Conservation (phyloP, 1,139 yeast genomes). For the Nakaseomyces nivariensis region DNA sequence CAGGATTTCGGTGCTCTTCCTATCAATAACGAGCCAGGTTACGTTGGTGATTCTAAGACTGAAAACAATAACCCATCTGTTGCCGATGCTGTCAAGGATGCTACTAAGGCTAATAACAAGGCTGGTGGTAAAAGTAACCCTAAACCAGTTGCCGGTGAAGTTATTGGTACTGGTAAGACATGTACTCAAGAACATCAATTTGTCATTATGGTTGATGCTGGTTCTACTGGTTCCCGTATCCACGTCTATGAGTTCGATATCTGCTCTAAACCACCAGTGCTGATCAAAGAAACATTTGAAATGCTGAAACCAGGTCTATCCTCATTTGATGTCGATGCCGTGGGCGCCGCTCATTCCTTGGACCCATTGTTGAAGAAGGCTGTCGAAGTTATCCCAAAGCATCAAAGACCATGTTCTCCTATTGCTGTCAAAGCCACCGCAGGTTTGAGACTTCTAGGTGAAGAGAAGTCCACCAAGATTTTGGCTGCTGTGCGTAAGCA, state of each 20-base stretch:
- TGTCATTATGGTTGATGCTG: constrained; percentile 94
- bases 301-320: constrained; percentile 93
- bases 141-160: constrained; percentile 5
- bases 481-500: constrained; percentile 67
- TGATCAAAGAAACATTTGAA: constrained; percentile 69
- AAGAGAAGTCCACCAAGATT: constrained; percentile 57
- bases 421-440: constrained; percentile 97
- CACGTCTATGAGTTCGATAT: constrained; percentile 88
- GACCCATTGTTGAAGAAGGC: constrained; percentile 75
- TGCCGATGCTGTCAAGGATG: constrained; percentile 20
- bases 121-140: neutral
- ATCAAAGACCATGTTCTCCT: constrained; percentile 72
- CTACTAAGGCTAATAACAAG: neutral
- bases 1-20: constrained; percentile 17
- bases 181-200: constrained; percentile 37
- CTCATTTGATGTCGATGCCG: constrained; percentile 67
- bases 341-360: constrained; percentile 78
- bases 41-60: constrained; percentile 15
- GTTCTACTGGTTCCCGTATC: constrained; percentile 92
- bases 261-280: constrained; percentile 70
- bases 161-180: constrained; percentile 6
- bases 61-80: constrained; percentile 18
- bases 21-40: constrained; percentile 20
- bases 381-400: constrained; percentile 61
- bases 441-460: constrained; percentile 82